Evolutionary conservation across 73 alveolate species (phyloP), one percentile per base, ranked within the genome.

Genomic region (Symbiodinium natans): DNA sequence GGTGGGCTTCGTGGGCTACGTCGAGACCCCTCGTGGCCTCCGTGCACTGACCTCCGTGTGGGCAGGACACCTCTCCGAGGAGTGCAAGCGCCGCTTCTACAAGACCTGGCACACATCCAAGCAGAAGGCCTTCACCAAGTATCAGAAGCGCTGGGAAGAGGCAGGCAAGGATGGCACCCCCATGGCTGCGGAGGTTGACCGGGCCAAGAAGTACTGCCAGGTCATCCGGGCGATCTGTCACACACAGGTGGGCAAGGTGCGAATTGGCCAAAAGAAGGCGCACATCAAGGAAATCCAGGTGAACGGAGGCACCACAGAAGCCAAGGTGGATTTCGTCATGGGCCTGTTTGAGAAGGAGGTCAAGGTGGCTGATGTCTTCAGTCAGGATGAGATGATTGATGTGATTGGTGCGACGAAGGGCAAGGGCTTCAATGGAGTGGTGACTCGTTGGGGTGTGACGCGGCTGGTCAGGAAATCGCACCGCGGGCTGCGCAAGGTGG

Each of bases 401-500:
- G 99, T 99, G 94, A 99, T 99, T 82, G 99, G 99, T 73, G 74
- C 99, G 36, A 99, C 99, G 99, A 99, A 99, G 99, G 99, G 99
- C 85, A 99, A 99, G 99, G 99, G 99, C 94, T 99, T 99, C 99
- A 99, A 99, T 85, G 99, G 99, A 95, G 99, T 99, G 97, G 99
- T 99, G 99, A 99, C 99, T 95, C 99, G 99, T 99, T 99, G 99
- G 99, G 99, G 99, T 42, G 99, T 99, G 84, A 99, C 99, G 93
- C 99, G 99, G 80, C 99, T 99, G 98, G 99, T 99, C 90, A 99
- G 99, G 99, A 99, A 99, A 99, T 99, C 99, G 92, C 99, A 99
- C 99, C 99, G 99, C 99, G 99, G 99, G 93, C 99, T 99, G 99
- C 99, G 99, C 99, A 99, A 99, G 99, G 99, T 99, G 89, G 99